A percentile compares a stretch with the other conserved stretches of the same genome.
Conservation (phyloP, 2,329 filamentous ascomycete genomes). For the Xylariomycetidae sp. region DNA sequence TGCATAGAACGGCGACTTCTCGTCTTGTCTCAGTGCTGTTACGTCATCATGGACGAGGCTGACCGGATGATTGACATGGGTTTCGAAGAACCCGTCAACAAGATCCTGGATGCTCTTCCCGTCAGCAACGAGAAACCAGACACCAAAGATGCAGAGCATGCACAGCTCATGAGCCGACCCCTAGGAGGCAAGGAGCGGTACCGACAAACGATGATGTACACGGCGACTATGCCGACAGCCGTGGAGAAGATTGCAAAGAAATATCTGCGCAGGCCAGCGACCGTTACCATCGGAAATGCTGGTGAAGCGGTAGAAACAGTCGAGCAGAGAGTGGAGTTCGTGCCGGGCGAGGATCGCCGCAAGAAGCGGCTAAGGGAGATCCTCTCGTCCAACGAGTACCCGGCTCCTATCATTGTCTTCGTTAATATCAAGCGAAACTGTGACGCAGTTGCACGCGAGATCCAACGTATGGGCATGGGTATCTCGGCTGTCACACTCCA, state of each 20-base stretch:
- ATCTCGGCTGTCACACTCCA: slow-evolving; percentile 87
- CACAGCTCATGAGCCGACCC: slow-evolving; percentile 75
- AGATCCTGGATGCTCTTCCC: slow-evolving; percentile 90
- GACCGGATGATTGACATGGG: slow-evolving; percentile 98
- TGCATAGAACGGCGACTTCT: slow-evolving; percentile 90
- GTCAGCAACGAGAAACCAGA: slow-evolving; percentile 94
- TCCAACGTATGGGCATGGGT: slow-evolving; percentile 93
- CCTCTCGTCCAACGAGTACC: slow-evolving; percentile 71
- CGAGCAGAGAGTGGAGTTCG: slow-evolving; percentile 91
- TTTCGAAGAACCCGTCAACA: slow-evolving; percentile 96
- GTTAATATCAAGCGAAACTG: slow-evolving; percentile 99
- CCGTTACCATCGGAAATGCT: slow-evolving; percentile 87
- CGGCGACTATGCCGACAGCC: slow-evolving; percentile 89
- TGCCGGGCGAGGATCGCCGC: slow-evolving; percentile 85
- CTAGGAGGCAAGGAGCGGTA: slow-evolving; percentile 73
- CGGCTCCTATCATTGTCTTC: slow-evolving; percentile 93
- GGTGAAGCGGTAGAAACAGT: slow-evolving; percentile 97
- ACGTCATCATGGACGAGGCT: slow-evolving; percentile 98
- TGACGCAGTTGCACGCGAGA: slow-evolving; percentile 87
- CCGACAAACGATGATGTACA: slow-evolving; percentile 99
- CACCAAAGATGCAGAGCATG: slow-evolving; percentile 82
- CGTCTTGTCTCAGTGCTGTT: slow-evolving; percentile 93
- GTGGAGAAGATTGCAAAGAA: slow-evolving; percentile 97
- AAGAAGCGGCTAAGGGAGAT: slow-evolving; percentile 96
- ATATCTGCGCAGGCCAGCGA: slow-evolving; percentile 87